Evolutionary conservation across 176 grass and related monocot species (phyloP).

Genomic region (Lolium perenne): DNA sequence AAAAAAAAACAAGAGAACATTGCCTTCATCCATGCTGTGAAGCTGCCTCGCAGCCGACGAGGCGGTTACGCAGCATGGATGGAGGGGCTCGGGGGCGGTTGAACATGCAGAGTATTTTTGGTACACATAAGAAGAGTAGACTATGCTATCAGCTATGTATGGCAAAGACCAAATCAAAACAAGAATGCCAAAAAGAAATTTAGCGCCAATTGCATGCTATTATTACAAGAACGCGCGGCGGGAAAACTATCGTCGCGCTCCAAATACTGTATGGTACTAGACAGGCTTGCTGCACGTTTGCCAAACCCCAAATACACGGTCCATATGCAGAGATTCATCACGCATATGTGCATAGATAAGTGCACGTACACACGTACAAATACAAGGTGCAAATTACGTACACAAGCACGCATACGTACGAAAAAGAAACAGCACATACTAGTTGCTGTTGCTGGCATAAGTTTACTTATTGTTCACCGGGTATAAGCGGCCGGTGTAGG

Average conservation of each 20-base stretch:
- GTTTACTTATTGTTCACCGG: conserved; percentile 8
- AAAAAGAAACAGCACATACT: background rate
- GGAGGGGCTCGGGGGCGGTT: no score
- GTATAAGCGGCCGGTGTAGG: background rate
- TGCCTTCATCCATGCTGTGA: no score
- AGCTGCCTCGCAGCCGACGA: no score
- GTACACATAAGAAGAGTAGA: background rate
- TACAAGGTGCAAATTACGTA: background rate
- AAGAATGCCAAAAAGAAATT: background rate
- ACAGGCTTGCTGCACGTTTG: background rate
- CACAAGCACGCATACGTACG: background rate
- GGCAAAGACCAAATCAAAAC: background rate
- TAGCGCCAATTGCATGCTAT: background rate
- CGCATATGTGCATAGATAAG: background rate
- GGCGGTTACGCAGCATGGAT: no score
- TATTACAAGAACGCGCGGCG: background rate
- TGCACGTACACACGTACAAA: background rate
- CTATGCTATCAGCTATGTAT: background rate
- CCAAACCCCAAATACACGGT: background rate
- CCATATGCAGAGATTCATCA: background rate
- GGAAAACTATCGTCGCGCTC: background rate
- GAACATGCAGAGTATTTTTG: no score
- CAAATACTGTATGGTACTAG: background rate
- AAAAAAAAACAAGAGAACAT: no score
- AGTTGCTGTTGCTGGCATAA: background rate